These are phyloP conservation scores for Tuber indicum DNA, from an alignment of 495 filamentous ascomycete genomes.

Conservation along the genomic window DNA sequence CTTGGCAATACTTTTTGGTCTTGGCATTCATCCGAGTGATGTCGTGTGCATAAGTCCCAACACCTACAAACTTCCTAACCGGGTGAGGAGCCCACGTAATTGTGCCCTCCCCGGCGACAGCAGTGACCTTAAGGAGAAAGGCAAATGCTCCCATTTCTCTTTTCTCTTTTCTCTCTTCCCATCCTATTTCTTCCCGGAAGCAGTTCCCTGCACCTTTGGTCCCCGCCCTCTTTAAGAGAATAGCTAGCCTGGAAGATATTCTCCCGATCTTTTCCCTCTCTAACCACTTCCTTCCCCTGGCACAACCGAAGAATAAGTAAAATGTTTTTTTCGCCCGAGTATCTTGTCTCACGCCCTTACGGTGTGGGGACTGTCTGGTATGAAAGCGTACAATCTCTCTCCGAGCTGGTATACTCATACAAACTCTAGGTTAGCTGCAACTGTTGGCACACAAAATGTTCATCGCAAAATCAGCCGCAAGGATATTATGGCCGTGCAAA, in stretches of 20 bases:
- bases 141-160: background rate
- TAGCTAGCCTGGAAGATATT: background rate
- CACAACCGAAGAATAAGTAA: conserved; percentile 9
- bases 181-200: background rate
- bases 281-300: background rate
- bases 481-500: conserved; percentile 79
- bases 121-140: background rate
- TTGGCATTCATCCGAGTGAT: conserved; percentile 3
- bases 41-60: background rate
- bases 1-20: background rate
- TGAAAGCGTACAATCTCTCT: conserved; percentile 33
- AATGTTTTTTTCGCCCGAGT: conserved; percentile 44
- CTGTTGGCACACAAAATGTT: conserved; percentile 68
- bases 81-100: background rate
- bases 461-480: conserved; percentile 73
- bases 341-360: conserved; percentile 79
- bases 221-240: background rate
- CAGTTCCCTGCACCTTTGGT: background rate
- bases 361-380: conserved; percentile 95
- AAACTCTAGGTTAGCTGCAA: conserved; percentile 76
- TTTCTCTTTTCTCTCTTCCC: background rate
- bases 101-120: background rate
- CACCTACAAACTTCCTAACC: background rate
- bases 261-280: background rate
- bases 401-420: background rate